These are phyloP conservation scores for Gillenia trifoliata DNA, from an alignment of 306 rosid species.

Conservation along the genomic window DNA sequence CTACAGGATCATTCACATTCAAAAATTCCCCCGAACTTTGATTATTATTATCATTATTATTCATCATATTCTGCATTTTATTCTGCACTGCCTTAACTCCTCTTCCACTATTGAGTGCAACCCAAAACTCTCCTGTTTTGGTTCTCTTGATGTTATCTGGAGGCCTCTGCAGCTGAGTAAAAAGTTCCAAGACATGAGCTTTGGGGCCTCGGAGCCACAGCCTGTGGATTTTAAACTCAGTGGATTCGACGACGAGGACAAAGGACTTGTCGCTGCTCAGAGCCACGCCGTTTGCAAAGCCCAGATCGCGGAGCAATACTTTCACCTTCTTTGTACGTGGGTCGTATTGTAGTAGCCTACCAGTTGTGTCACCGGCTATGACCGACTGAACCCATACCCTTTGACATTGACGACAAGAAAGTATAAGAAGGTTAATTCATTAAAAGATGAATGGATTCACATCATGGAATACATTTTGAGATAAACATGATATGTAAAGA, in stretches of 20 bases:
- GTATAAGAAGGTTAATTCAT: too few relatives aligned
- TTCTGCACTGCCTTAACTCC: neutral
- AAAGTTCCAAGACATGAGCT: constrained; percentile 3
- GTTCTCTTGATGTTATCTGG: constrained; percentile 60
- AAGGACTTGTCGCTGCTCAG: constrained; percentile 48
- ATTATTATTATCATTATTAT: neutral
- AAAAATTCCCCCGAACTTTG: neutral
- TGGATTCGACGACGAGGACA: constrained; percentile 38
- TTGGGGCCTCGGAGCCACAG: constrained; percentile 29
- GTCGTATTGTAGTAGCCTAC: constrained; percentile 49
- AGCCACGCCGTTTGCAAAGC: constrained; percentile 63
- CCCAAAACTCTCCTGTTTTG: constrained; percentile 45
- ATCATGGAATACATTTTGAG: too few relatives aligned
- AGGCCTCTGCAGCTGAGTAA: constrained; percentile 29
- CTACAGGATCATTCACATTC: constrained; percentile 34
- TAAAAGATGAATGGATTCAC: too few relatives aligned
- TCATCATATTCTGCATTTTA: too few relatives aligned
- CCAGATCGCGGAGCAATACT: constrained; percentile 36
- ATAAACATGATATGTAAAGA: too few relatives aligned
- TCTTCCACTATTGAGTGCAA: constrained; percentile 42
- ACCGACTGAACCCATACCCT: constrained; percentile 35
- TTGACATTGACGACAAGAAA: neutral
- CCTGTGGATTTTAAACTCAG: constrained; percentile 20
- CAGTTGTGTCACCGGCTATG: constrained; percentile 45
- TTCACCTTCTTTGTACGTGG: constrained; percentile 31